A percentile compares a stretch with the other conserved stretches of the same genome.
These are phyloP conservation scores for Monosporozyma servazzii DNA, from an alignment of 805 yeast species.

Conservation along the genomic window DNA sequence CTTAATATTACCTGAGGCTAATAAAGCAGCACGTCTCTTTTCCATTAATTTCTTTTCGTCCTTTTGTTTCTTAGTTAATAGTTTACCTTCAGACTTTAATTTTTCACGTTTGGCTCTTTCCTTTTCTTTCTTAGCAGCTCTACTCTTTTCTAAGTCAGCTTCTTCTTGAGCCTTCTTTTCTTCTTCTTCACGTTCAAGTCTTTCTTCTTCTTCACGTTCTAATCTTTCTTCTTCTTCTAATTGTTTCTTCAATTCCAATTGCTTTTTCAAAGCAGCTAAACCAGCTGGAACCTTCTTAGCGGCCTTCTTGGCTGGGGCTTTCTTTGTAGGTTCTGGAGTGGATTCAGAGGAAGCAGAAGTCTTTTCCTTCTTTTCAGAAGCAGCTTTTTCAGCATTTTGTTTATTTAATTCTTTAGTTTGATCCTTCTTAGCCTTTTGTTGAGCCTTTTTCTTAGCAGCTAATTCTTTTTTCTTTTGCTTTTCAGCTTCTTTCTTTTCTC, in stretches of 20 bases:
- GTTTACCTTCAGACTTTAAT: slow-evolving; percentile 92
- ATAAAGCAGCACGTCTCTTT: slow-evolving; percentile 78
- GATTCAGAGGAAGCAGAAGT: slow-evolving; percentile 32
- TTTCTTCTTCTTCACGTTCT: slow-evolving; percentile 67
- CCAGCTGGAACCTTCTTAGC: slow-evolving; percentile 84
- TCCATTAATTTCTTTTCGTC: slow-evolving; percentile 82
- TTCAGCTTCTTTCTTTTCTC: slow-evolving; percentile 87
- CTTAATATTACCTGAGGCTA: slow-evolving; percentile 60
- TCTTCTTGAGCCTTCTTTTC: slow-evolving; percentile 38
- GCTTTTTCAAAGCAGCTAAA: slow-evolving; percentile 82
- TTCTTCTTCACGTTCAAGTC: slow-evolving; percentile 39
- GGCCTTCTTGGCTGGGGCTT: slow-evolving; percentile 36
- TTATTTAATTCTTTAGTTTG: slow-evolving; percentile 43
- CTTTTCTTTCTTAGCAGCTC: slow-evolving; percentile 68
- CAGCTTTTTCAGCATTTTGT: slow-evolving; percentile 29
- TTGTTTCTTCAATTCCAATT: slow-evolving; percentile 80
- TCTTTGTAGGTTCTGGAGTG: slow-evolving; percentile 20
- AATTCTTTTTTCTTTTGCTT: slow-evolving; percentile 85
- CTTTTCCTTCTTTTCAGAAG: slow-evolving; percentile 24
- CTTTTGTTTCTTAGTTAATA: slow-evolving; percentile 87
- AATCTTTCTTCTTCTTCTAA: slow-evolving; percentile 74
- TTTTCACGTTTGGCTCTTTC: slow-evolving; percentile 83
- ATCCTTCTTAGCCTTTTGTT: slow-evolving; percentile 51
- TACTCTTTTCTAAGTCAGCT: slow-evolving; percentile 46
- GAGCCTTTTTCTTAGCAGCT: slow-evolving; percentile 77